phyloP scores from a whole-genome alignment of 768 basidiomycete genomes.

The Russula ochroleuca region DNA sequence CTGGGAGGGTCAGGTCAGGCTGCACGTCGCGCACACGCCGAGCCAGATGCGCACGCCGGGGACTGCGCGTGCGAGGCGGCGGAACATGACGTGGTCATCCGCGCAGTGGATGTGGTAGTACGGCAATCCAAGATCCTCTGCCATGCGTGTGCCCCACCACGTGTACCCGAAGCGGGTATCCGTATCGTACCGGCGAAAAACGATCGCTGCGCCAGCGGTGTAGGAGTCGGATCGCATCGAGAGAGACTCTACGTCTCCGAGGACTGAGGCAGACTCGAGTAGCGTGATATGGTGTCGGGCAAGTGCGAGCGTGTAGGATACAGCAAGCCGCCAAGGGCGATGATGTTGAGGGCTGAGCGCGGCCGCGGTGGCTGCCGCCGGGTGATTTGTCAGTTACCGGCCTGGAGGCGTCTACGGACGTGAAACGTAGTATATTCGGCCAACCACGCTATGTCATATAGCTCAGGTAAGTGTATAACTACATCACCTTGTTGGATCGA shows the following conservation, averaged over 20 bases:
- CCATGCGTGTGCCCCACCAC: conserved; percentile 35
- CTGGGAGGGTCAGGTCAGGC: conserved; percentile 30
- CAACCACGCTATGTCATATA: too few species aligned
- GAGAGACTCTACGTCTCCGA: conserved; percentile 42
- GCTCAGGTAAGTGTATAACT: too few species aligned
- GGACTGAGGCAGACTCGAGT: conserved; percentile 37
- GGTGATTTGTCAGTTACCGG: not conserved
- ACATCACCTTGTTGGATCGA: too few species aligned
- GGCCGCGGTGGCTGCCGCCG: conserved; percentile 33
- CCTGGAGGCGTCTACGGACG: too few species aligned
- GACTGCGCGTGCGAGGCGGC: conserved; percentile 33
- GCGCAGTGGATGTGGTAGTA: conserved; percentile 45
- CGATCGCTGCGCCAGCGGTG: conserved; percentile 40
- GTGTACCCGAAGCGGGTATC: conserved; percentile 40
- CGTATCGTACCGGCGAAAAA: conserved; percentile 37
- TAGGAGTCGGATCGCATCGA: conserved; percentile 39
- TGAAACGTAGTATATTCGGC: too few species aligned
- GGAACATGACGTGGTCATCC: conserved; percentile 41
- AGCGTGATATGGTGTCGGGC: conserved; percentile 41
- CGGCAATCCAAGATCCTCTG: conserved; percentile 36
- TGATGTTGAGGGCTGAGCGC: conserved; percentile 36
- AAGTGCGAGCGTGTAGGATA: conserved; percentile 38
- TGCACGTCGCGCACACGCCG: conserved; percentile 34
- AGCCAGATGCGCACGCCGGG: conserved; percentile 36
- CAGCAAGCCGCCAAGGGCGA: conserved; percentile 43